Conservation (phyloP, 495 filamentous ascomycete species). For the Collariella sp. region DNA sequence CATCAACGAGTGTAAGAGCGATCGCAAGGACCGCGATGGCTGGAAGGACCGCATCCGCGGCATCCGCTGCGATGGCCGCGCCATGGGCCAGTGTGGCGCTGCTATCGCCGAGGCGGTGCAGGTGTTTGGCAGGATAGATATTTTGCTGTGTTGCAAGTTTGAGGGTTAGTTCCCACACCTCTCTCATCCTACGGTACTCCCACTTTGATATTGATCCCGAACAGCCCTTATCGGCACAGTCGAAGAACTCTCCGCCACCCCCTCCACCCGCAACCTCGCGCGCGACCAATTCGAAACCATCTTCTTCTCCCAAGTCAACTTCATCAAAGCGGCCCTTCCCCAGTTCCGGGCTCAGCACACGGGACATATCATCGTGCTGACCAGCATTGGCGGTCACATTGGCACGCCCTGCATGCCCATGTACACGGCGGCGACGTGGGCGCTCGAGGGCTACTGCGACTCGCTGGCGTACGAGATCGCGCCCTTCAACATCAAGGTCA, state of each 20-base stretch:
- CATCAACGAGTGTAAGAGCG: slow-evolving; percentile 50
- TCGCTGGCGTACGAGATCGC: slow-evolving; percentile 94
- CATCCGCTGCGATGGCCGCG: slow-evolving; percentile 47
- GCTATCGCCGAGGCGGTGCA: slow-evolving; percentile 79
- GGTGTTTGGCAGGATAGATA: slow-evolving; percentile 78
- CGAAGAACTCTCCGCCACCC: slow-evolving; percentile 74
- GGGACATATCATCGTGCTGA: slow-evolving; percentile 85
- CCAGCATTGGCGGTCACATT: slow-evolving; percentile 83
- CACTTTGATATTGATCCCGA: too few species aligned
- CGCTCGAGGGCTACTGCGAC: slow-evolving; percentile 96
- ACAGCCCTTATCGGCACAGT: slow-evolving; percentile 81
- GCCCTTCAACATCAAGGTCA: slow-evolving; percentile 93
- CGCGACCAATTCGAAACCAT: slow-evolving; percentile 89
- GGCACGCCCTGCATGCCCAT: slow-evolving; percentile 86
- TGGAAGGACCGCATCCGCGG: slow-evolving; percentile 51
- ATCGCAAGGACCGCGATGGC: slow-evolving; percentile 45
- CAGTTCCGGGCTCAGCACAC: slow-evolving; percentile 66
- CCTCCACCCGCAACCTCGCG: slow-evolving; percentile 65
- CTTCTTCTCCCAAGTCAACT: slow-evolving; percentile 90
- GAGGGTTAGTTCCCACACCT: slow-evolving; percentile 58
- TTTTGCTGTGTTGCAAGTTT: slow-evolving; percentile 77
- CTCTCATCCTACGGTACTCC: too few species aligned
- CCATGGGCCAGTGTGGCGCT: slow-evolving; percentile 60
- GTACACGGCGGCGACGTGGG: slow-evolving; percentile 90
- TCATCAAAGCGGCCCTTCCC: slow-evolving; percentile 84